Evolutionary conservation across 305 asterid species (phyloP), one percentile per base, ranked within the genome.

Genomic region (Fraxinus velutina): DNA sequence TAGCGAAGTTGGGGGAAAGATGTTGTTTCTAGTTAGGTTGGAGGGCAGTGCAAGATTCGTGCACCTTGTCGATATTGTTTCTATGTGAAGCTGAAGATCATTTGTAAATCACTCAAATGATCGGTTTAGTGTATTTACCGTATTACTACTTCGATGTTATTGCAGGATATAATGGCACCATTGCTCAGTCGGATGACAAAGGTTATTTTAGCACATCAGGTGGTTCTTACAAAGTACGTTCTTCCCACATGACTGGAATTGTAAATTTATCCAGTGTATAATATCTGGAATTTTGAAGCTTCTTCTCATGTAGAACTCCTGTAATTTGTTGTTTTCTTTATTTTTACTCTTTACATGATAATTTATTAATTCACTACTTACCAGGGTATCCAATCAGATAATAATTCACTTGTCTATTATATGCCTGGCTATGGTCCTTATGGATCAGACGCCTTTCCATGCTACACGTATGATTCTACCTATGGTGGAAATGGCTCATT

Each of bases 361-460:
- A 71, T 15, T 85, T 68, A 21, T 70, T 76, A 4, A 77, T 66
- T 75, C 77, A 24, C 30, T 27, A 74, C 80, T 85, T 83, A 2
- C 52, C 89, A 88, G 93, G 92, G 90, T 62, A 37, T 84, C 74
- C 93, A 83, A 75, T 85, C 91, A 34, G 93, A 90, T 71, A 88
- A 86, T 78, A 79, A 89, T 68, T 89, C 93, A 42, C 81, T 85
- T 79, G 73, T 88, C 7, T 93, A 90, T 81, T 90, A 91, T 60
- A 22, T 87, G 86, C 97, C 97, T 60, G 86, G 92, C 78, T 89
- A 88, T 80, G 89, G 87, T 86, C 90, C 93, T 36, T 93, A 85
- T 84, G 92, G 88, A 75, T 85, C 93, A 33, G 95, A 91, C 15
- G 77, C 92, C 76, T 83, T 88, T 83, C 91, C 93, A 19, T 83